Evolutionary conservation across 257 asterid species (phyloP), one percentile per base, ranked within the genome.

Genomic region (Petunia axillaris): DNA sequence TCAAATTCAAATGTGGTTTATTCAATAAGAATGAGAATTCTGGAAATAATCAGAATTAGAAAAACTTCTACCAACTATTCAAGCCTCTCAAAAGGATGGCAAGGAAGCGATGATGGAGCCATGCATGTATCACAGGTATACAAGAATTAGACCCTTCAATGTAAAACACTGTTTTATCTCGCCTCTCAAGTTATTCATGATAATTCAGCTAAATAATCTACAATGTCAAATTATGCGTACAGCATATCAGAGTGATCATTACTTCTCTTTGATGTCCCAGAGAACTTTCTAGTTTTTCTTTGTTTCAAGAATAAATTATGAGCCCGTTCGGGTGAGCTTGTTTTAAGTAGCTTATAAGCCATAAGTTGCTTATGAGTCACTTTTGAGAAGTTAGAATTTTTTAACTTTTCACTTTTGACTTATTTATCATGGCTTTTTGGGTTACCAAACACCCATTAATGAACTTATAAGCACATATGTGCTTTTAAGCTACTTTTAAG

Each of bases 101-200:
- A 64, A 38, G 0, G 2, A 40, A 40, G 50, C 36, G 73, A 39
- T 6, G 16, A 58, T 5, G n/a, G 50, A 64, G 13, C 50, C 52
- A 65, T 40, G 52, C 25, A 65, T 40, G 40, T 52, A 14, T 40
- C 11, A 6, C 36, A 2, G 5, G 74, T 5, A 65, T 40, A 35
- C 2, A 65, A 14, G 52, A 5, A 64, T 64, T 64, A 64, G 74
- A 15, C 14, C 6, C 41, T 41, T 15, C 75, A 41, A 66, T 66
- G 53, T 3, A 66, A 6, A 66, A 41, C 75, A 15, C 41, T 66
- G 7, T 66, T 41, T 41, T 44, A 66, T 66, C 14, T 41, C 38
- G 3, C 37, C 54, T 66, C 75, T 41, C 75, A 14, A 66, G 7
- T 66, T 66, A 66, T 66, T 66, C 53, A 40, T 40, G 74, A 40